Evolutionary conservation across 331 rosid species (phyloP), one percentile per base, ranked within the genome.

Genomic region (Quercus tomentella): DNA sequence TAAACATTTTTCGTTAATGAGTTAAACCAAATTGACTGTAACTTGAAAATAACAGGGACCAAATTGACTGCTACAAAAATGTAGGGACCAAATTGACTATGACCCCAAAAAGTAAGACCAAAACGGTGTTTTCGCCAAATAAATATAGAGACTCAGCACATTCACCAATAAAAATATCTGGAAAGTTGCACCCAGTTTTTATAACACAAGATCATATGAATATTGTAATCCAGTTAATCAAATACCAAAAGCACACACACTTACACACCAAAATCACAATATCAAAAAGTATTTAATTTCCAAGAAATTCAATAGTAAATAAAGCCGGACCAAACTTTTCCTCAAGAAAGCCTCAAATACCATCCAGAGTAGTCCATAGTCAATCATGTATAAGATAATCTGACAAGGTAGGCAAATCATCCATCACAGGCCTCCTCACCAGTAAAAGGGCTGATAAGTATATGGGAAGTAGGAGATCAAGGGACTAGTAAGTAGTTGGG

Each of bases 281-380:
- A 56, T 56, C 61, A 56, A 22, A 22, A 56, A 56, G 21, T 7
- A 17, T n/a, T 4, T 4, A 31, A 56, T 56, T 20, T 56, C 61
- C 11, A 56, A n/a, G 25, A 20, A 17, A 56, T 56, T 56, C 61
- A 56, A 22, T 56, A 20, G 25, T 20, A 56, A 20, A 9, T 10
- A n/a, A 56, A 18, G 25, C 4, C 2, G 61, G 61, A 56, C 23
- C 23, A 56, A 56, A 56, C 4, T 56, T 58, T 58, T 58, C 28
- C 28, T 8, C 52, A 10, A 74, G 14, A 35, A 87, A 79, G 86
- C 82, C 90, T 84, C 81, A 77, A 72, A 54, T 65, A 25, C 54
- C 17, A 83, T 79, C 25, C 12, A 55, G 51, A 16, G 70, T 62
- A 70, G 33, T 83, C 71, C 77, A 58, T 58, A 58, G 28, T 21